Evolutionary conservation across 2,329 filamentous ascomycete species (phyloP).

Genomic region (Bipolaris zeicola): DNA sequence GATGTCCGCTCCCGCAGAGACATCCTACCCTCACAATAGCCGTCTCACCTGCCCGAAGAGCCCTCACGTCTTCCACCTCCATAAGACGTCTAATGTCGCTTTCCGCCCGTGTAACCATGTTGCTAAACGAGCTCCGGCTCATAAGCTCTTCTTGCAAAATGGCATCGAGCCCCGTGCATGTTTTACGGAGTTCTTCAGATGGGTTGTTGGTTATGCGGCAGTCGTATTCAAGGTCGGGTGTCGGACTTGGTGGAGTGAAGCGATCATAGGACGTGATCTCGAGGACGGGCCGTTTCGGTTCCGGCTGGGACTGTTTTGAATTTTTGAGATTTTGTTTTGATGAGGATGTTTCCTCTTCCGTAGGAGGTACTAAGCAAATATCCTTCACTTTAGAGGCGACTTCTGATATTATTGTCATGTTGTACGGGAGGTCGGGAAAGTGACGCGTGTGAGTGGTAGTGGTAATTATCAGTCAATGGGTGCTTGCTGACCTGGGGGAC

Average conservation of each 20-base stretch:
- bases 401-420: constrained; percentile 7
- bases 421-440: neutral
- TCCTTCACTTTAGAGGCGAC: neutral
- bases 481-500: neutral
- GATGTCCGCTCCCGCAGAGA: constrained; percentile 14
- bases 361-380: constrained; percentile 8
- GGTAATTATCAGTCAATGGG: neutral
- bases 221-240: constrained; percentile 15
- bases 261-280: constrained; percentile 16
- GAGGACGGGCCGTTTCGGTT: constrained; percentile 4
- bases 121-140: constrained; percentile 6
- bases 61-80: constrained; percentile 8
- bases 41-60: neutral
- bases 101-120: constrained; percentile 2
- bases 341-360: neutral
- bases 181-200: neutral
- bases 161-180: constrained; percentile 9
- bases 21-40: constrained; percentile 10
- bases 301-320: neutral
- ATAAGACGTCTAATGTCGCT: constrained; percentile 8
- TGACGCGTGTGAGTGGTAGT: neutral
- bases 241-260: constrained; percentile 5
- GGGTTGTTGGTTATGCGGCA: constrained; percentile 15
- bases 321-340: neutral
- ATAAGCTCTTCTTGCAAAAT: constrained; percentile 14